Percentiles rank a stretch among this genome's conserved stretches.
Conservation (phyloP, 306 rosid species). For the Quercus parvula region DNA sequence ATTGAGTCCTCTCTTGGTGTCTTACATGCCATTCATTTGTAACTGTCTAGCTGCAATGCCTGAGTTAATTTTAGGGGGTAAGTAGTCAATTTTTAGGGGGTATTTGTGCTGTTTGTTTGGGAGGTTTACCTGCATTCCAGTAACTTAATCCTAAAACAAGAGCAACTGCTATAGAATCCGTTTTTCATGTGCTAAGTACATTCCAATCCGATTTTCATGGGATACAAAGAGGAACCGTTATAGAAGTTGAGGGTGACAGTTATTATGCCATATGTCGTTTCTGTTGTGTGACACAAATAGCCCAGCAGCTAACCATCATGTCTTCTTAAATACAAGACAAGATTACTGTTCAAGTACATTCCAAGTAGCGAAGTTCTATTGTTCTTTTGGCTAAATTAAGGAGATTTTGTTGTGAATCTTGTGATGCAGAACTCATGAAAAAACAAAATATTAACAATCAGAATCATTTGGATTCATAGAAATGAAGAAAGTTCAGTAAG, state of each 20-base stretch:
- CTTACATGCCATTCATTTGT: conserved; percentile 45
- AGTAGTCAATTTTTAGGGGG: conserved; percentile 25
- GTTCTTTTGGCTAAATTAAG: too few relatives aligned
- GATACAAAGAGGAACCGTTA: background rate
- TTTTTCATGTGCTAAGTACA: background rate
- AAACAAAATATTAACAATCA: too few relatives aligned
- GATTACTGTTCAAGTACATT: too few relatives aligned
- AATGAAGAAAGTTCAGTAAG: too few relatives aligned
- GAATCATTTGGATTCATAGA: too few relatives aligned
- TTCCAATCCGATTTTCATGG: background rate
- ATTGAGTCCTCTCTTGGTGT: background rate
- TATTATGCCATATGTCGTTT: background rate
- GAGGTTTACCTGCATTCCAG: conserved; percentile 23
- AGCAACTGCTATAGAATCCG: background rate
- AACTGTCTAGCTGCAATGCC: conserved; percentile 25
- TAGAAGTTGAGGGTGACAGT: background rate
- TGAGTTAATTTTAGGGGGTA: conserved; percentile 26
- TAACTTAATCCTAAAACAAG: background rate
- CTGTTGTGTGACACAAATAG: background rate
- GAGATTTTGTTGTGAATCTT: too few relatives aligned
- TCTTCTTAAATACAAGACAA: background rate
- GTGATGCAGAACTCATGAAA: too few relatives aligned
- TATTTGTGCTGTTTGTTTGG: background rate
- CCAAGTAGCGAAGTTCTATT: too few relatives aligned
- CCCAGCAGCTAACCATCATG: background rate